These are phyloP conservation scores for Daldinia concentrica DNA, from an alignment of 495 filamentous ascomycete species.

Conservation along the genomic window DNA sequence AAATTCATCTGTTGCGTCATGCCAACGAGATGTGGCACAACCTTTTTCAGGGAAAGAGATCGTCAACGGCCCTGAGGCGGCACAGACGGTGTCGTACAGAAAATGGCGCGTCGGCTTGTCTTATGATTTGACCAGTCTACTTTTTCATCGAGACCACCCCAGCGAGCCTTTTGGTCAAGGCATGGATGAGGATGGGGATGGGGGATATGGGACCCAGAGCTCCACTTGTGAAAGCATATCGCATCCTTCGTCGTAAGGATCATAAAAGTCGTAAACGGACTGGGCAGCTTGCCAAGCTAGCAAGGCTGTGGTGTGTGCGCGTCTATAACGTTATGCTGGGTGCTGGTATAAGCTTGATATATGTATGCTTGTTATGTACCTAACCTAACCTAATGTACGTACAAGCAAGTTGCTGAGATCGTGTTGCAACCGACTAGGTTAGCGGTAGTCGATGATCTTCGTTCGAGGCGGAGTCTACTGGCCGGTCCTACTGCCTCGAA, in stretches of 20 bases:
- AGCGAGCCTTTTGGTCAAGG: slow-evolving; percentile 6
- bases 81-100: slow-evolving; percentile 51
- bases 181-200: not conserved
- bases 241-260: slow-evolving; percentile 43
- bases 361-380: no score
- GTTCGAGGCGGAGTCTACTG: slow-evolving; percentile 48
- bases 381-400: no score
- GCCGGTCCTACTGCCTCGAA: slow-evolving; percentile 53
- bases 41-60: slow-evolving; percentile 42
- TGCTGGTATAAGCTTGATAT: no score
- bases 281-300: slow-evolving; percentile 37
- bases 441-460: slow-evolving; percentile 51
- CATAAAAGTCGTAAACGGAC: slow-evolving; percentile 33
- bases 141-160: slow-evolving; percentile 31
- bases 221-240: slow-evolving; percentile 37
- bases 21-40: slow-evolving; percentile 39
- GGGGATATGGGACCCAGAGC: slow-evolving; percentile 14
- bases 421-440: slow-evolving; percentile 46
- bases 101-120: slow-evolving; percentile 49
- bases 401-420: slow-evolving; percentile 45
- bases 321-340: slow-evolving; percentile 3
- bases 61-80: slow-evolving; percentile 41
- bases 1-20: slow-evolving; percentile 42
- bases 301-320: slow-evolving; percentile 26
- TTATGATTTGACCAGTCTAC: slow-evolving; percentile 44